Conservation (phyloP, 371 early-diverging fungal species). For the Haplosporangium sp. region DNA sequence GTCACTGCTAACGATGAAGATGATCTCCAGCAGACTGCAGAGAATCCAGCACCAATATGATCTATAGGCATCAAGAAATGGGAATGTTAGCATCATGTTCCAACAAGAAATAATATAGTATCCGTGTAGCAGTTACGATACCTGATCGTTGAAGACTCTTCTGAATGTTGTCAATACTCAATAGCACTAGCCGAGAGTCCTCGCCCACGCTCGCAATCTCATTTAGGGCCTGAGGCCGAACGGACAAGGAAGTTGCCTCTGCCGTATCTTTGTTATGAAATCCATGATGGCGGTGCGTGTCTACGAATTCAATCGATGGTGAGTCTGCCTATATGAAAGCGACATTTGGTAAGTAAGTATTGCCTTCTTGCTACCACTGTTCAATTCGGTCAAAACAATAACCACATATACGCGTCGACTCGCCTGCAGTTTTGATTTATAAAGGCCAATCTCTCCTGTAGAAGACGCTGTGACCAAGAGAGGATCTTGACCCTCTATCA, state of each 20-base stretch:
- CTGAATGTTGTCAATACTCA: constrained; percentile 10
- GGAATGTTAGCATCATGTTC: too few relatives aligned
- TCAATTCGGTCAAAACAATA: too few relatives aligned
- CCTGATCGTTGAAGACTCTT: constrained; percentile 17
- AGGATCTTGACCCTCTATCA: background rate
- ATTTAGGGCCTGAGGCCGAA: constrained; percentile 6
- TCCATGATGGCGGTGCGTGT: constrained; percentile 14
- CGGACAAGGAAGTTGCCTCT: constrained; percentile 3
- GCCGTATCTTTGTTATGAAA: constrained; percentile 4
- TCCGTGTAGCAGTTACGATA: background rate
- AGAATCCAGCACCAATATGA: constrained; percentile 9
- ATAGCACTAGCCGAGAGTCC: constrained; percentile 10
- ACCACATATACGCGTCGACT: too few relatives aligned
- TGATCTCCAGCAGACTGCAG: constrained; percentile 13
- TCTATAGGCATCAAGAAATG: background rate
- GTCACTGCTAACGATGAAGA: constrained; percentile 10
- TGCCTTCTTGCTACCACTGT: too few relatives aligned
- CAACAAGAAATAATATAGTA: too few relatives aligned
- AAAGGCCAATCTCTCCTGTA: constrained; percentile 10
- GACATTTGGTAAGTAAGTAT: too few relatives aligned
- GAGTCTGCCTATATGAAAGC: background rate
- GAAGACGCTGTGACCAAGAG: constrained; percentile 18
- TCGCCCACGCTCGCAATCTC: constrained; percentile 14
- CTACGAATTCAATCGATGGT: background rate
- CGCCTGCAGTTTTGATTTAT: background rate